Evolutionary conservation across 176 grass and related monocot species (phyloP).

Genomic region (Aegilops umbellulata): DNA sequence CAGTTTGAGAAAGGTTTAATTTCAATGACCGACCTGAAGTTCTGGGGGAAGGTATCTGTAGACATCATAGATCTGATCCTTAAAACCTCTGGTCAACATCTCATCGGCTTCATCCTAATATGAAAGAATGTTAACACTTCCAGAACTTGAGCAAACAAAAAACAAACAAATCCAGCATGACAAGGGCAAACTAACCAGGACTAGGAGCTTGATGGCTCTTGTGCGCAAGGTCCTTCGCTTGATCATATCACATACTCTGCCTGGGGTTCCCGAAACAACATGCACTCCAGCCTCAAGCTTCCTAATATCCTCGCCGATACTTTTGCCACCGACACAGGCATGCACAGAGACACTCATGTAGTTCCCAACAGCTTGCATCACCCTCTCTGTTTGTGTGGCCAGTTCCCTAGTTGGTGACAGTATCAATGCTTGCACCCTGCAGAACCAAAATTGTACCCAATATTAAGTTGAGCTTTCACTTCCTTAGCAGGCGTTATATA

Average conservation of each 20-base stretch:
- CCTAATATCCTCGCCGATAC: slow-evolving; percentile 79
- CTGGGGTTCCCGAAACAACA: slow-evolving; percentile 82
- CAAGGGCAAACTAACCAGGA: slow-evolving; percentile 51
- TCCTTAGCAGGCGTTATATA: background rate
- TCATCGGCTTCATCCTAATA: slow-evolving; percentile 93
- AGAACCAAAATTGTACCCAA: background rate
- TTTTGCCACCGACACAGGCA: slow-evolving; percentile 83
- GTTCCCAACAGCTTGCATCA: slow-evolving; percentile 72
- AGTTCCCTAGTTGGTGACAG: slow-evolving; percentile 89
- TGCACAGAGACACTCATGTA: slow-evolving; percentile 77
- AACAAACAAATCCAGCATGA: background rate
- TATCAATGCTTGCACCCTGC: slow-evolving; percentile 84
- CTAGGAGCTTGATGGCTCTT: slow-evolving; percentile 78
- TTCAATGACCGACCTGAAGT: slow-evolving; percentile 51
- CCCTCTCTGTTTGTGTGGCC: slow-evolving; percentile 78
- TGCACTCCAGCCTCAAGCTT: slow-evolving; percentile 82
- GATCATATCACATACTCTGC: slow-evolving; percentile 84
- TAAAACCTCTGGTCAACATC: slow-evolving; percentile 89
- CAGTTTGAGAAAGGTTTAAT: background rate
- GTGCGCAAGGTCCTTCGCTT: slow-evolving; percentile 82
- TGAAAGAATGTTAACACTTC: background rate
- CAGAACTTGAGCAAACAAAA: background rate
- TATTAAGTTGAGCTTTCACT: background rate
- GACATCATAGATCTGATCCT: slow-evolving; percentile 95
- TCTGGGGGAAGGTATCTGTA: slow-evolving; percentile 88